Evolutionary conservation across 176 grass and related monocot genomes (phyloP).

Genomic region (Phoenix dactylifera): DNA sequence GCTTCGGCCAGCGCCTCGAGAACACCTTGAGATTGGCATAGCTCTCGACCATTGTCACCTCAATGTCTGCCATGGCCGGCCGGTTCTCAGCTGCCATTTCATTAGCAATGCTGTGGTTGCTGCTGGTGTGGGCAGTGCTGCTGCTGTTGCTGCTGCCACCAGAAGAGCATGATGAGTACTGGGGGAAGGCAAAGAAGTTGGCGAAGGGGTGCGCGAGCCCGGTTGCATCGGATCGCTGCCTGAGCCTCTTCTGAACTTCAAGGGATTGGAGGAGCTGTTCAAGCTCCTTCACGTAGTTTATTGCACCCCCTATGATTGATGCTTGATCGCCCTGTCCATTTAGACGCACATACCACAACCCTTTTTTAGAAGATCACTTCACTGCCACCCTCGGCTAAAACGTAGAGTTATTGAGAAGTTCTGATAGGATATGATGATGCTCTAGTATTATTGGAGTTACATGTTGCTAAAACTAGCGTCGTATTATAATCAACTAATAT

Average conservation of each 20-base stretch:
- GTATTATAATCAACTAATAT: too few relatives aligned
- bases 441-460: too few relatives aligned
- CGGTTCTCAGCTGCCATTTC: constrained; percentile 2
- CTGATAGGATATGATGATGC: too few relatives aligned
- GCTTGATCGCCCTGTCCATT: constrained; percentile 69
- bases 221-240: constrained; percentile 14
- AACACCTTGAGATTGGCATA: constrained; percentile 88
- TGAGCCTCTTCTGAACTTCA: constrained; percentile 51
- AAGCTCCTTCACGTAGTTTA: constrained; percentile 89
- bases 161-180: constrained; percentile 35
- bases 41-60: constrained; percentile 97
- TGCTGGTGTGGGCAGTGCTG: background rate
- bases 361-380: too few relatives aligned
- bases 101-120: background rate
- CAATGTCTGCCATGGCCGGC: constrained; percentile 55
- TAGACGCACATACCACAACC: too few relatives aligned
- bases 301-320: constrained; percentile 85
- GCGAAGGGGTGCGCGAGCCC: constrained; percentile 38
- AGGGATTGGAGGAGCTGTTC: constrained; percentile 78
- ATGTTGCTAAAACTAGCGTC: too few relatives aligned
- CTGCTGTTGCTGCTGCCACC: background rate
- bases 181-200: constrained; percentile 75
- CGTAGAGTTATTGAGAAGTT: too few relatives aligned
- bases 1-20: constrained; percentile 42
- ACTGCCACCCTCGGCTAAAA: too few relatives aligned